phyloP scores from a whole-genome alignment of 495 filamentous ascomycete genomes.

The Xylaria nigripes region DNA sequence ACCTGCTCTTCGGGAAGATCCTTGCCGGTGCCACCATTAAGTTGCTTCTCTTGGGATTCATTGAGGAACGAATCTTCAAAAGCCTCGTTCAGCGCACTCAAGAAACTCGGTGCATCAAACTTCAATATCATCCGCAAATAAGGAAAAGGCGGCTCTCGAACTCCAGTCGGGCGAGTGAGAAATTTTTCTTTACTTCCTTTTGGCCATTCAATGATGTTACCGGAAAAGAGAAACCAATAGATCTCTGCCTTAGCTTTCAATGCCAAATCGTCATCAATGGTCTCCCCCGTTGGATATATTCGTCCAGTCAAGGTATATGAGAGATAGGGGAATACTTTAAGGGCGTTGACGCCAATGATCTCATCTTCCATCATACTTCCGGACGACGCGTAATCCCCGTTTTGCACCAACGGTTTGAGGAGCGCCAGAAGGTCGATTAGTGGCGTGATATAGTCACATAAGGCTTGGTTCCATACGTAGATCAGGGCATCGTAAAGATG shows the following conservation, averaged over 20 bases:
- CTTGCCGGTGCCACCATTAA: slow-evolving; percentile 41
- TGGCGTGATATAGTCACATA: slow-evolving; percentile 84
- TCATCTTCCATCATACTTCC: slow-evolving; percentile 39
- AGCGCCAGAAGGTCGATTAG: slow-evolving; percentile 75
- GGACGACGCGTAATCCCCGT: slow-evolving; percentile 38
- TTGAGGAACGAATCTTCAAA: slow-evolving; percentile 95
- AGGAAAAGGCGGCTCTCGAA: slow-evolving; percentile 61
- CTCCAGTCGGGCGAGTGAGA: slow-evolving; percentile 41
- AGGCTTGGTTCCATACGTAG: slow-evolving; percentile 91
- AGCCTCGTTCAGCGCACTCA: slow-evolving; percentile 93
- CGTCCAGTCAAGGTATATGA: slow-evolving; percentile 88
- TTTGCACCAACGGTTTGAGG: slow-evolving; percentile 51
- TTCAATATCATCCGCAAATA: slow-evolving; percentile 76
- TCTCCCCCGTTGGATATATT: slow-evolving; percentile 77
- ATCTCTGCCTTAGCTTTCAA: slow-evolving; percentile 72
- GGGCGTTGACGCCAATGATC: slow-evolving; percentile 54
- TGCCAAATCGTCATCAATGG: slow-evolving; percentile 59
- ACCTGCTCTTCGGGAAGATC: slow-evolving; percentile 53
- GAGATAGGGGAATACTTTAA: slow-evolving; percentile 92
- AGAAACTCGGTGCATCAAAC: slow-evolving; percentile 82
- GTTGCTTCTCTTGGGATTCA: slow-evolving; percentile 51
- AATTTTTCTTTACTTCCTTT: slow-evolving; percentile 46
- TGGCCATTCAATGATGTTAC: slow-evolving; percentile 60
- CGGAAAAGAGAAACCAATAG: slow-evolving; percentile 89
- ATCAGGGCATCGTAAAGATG: slow-evolving; percentile 90